Base-by-base conservation (phyloP, 75 land plant genomes). In the Pinus albicaulis region DNA sequence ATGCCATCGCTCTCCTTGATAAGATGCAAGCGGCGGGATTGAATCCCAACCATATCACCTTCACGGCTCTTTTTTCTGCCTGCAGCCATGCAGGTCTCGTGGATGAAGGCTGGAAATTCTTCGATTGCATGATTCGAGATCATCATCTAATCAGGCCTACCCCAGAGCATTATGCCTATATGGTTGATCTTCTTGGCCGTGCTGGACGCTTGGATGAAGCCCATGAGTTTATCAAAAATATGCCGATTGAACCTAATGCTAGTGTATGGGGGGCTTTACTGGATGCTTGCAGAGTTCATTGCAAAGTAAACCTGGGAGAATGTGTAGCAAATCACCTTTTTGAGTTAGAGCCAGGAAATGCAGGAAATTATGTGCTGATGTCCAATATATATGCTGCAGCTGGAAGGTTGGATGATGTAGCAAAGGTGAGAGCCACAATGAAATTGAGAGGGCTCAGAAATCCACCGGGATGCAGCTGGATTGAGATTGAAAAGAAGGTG, bases 121-220 rank as follows among this genome's bases (percentile, higher is more conserved):
- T 77, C n/a, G 23, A 28, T 19, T 70, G 74, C 15, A 77, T 77
- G 76, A 55, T 26, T 23, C 53, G 72, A 57, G 25, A 72, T 52
- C 44, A 77, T 73, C 16, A 53, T 1, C 66, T 57, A 7, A 71
- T 77, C 24, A 19, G 41, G 7, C 58, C 56, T 41, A 55, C 26
- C 41, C 57, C 25, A 24, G 79, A 71, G 10, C 59, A 77, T 70
- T 77, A 72, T 71, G 56, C 72, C 19, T 71, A 55, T 14, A 77
- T 77, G 79, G 79, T 77, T 71, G 79, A 77, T 53, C 79, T 77
- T 31, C 79, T 77, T 71, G 79, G 61, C 38, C 79, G 74, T 57
- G 74, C 74, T 70, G 79, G 79, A 24, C 60, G 11, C 53, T 36
- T 77, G 25, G 79, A 77, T 28, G 79, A 77, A 59, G 79, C 79